A percentile compares a stretch with the other conserved stretches of the same genome.
These are phyloP conservation scores for Tardiomyces depauwii DNA, from an alignment of 1,139 yeast species.

Conservation along the genomic window DNA sequence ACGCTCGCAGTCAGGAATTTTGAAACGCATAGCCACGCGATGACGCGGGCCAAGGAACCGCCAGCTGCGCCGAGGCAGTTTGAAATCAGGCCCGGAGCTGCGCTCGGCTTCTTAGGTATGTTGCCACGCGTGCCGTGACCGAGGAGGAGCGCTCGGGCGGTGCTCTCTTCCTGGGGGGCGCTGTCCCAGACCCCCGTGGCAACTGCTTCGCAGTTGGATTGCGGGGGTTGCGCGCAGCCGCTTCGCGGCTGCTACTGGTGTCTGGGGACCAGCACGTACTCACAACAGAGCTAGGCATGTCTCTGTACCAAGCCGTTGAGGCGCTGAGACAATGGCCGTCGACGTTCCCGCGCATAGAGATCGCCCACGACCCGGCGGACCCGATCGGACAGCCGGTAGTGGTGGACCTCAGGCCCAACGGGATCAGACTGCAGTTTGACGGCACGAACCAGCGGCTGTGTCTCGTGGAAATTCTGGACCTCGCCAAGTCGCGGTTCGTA, in stretches of 20 bases:
- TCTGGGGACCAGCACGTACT: not conserved
- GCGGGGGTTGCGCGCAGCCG: no score
- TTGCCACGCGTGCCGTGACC: not conserved
- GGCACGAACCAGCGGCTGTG: slow-evolving; percentile 16
- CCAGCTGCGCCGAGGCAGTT: not conserved
- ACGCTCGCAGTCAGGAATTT: no score
- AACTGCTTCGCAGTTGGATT: no score
- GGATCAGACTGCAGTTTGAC: slow-evolving; percentile 19
- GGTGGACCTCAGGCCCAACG: slow-evolving; percentile 16
- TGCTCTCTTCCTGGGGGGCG: no score
- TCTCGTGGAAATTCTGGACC: slow-evolving; percentile 18
- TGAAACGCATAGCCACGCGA: no score
- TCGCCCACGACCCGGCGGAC: slow-evolving; percentile 12
- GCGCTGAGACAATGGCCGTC: slow-evolving; percentile 13
- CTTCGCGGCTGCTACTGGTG: no score
- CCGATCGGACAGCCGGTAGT: slow-evolving; percentile 13
- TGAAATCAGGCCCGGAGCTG: slow-evolving; percentile 5
- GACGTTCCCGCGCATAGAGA: slow-evolving; percentile 16
- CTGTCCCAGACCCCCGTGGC: no score
- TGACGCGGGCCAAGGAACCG: not conserved
- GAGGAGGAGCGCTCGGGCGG: no score
- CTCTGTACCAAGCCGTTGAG: slow-evolving; percentile 13
- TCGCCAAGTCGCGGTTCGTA: slow-evolving; percentile 14
- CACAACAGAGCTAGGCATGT: slow-evolving; percentile 11
- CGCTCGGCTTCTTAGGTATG: slow-evolving; percentile 5